Evolutionary conservation across 495 filamentous ascomycete genomes (phyloP).

Genomic region (Hyaloscypha hepaticicola): DNA sequence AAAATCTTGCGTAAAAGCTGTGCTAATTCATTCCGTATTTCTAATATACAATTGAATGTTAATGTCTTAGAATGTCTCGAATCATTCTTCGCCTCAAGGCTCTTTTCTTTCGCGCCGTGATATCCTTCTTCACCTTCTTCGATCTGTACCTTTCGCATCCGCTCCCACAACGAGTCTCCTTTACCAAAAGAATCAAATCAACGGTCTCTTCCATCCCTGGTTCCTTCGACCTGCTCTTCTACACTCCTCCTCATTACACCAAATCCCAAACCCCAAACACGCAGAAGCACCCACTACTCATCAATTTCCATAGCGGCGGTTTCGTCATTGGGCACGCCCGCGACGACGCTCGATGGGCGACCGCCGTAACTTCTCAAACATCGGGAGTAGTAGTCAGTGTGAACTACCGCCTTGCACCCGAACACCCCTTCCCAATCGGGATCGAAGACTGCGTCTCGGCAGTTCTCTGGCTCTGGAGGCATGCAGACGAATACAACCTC

Average conservation of each 20-base stretch:
- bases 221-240: slow-evolving; percentile 18
- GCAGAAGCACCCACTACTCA: slow-evolving; percentile 49
- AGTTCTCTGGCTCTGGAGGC: slow-evolving; percentile 58
- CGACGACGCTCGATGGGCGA: slow-evolving; percentile 69
- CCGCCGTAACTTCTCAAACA: slow-evolving; percentile 62
- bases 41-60: too few species aligned
- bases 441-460: slow-evolving; percentile 61
- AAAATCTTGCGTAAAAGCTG: too few species aligned
- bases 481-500: slow-evolving; percentile 53
- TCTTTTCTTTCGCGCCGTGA: slow-evolving; percentile 6
- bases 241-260: slow-evolving; percentile 1
- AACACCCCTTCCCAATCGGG: slow-evolving; percentile 45
- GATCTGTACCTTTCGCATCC: slow-evolving; percentile 10
- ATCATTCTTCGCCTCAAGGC: not conserved
- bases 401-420: slow-evolving; percentile 48
- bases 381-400: slow-evolving; percentile 39
- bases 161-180: not conserved
- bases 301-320: slow-evolving; percentile 77
- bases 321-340: slow-evolving; percentile 68
- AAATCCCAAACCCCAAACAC: not conserved
- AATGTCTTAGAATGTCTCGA: slow-evolving; percentile 11
- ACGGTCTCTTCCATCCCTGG: slow-evolving; percentile 9
- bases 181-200: slow-evolving; percentile 3
- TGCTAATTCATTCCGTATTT: too few species aligned
- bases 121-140: slow-evolving; percentile 1